Percentiles rank a stretch among this genome's conserved stretches.
Conservation (phyloP, 2,329 filamentous ascomycete genomes). For the Dactylellina sp. region DNA sequence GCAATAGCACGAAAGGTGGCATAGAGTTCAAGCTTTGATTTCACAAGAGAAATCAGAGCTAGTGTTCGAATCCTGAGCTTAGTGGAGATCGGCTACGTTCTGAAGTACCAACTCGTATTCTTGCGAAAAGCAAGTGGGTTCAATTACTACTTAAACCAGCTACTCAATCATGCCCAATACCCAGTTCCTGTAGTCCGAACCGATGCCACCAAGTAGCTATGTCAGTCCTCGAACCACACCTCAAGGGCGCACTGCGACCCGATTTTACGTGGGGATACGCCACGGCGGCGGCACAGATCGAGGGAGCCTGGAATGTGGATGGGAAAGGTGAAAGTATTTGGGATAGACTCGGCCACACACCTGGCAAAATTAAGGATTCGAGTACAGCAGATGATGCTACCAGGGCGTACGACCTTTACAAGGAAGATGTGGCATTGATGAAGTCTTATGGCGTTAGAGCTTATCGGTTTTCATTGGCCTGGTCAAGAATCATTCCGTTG, state of each 20-base stretch:
- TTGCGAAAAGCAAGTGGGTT: background rate
- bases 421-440: conserved; percentile 71
- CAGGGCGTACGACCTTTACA: conserved; percentile 65
- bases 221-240: conserved; percentile 47
- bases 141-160: conserved; percentile 1
- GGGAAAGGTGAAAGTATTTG: conserved; percentile 65
- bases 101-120: background rate
- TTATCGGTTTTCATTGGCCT: conserved; percentile 75
- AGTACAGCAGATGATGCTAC: conserved; percentile 64
- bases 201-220: conserved; percentile 7
- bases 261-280: conserved; percentile 66
- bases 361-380: conserved; percentile 64
- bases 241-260: conserved; percentile 61
- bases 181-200: background rate
- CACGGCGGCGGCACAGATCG: conserved; percentile 65
- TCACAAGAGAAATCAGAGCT: background rate
- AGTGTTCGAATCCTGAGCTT: background rate
- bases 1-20: background rate
- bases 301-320: conserved; percentile 65
- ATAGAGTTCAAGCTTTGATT: conserved; percentile 1
- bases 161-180: background rate
- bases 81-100: background rate
- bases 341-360: conserved; percentile 65
- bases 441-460: conserved; percentile 71
- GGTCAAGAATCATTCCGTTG: conserved; percentile 74